Evolutionary conservation across 371 early-diverging fungal genomes (phyloP), one percentile per base, ranked within the genome.

Genomic region (Rhizopus delemar): DNA sequence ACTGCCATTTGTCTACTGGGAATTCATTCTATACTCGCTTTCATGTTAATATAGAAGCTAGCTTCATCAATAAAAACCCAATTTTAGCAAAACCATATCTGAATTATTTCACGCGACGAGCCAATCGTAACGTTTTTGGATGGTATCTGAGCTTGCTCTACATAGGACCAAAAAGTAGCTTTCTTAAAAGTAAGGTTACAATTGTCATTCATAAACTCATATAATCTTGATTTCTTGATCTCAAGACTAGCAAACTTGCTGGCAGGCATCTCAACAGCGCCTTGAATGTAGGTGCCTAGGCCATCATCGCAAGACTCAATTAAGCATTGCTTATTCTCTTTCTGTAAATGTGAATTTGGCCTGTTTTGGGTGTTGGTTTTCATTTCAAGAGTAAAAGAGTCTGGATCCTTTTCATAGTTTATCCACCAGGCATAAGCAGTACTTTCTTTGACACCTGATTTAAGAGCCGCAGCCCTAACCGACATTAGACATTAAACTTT

Each of bases 1-100:
- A 51, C 13, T 34, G 4, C 22, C 34, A 2, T 35, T 51, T 51
- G 29, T 33, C 51, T 13, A n/a, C 33, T 51, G n/a, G 36, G 36
- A 36, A 2, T 0, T 2, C 36, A 36, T 36, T 0, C 36, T 36
- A 0, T 36, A 2, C 36, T 51, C 2, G 35, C 9, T 11, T 51
- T 51, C 15, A 51, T 9, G 15, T 35, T 51, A 5, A 35, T 51
- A 36, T 53, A 48, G 39, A 28, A 53, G 3, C 54, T 53, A 15
- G 49, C 34, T 38, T 53, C 53, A 32, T 60, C 54, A 34, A 35
- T 53, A 31, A 59, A 59, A 2, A 52, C 35, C 28, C 35, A 59
- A 29, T 57, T 35, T 29, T 39, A 28, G 15, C 7, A n/a, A 31
- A 50, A 12, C 48, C 45, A 45, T 45, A 45, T 45, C 45, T 6